Conservation (phyloP, 202 grass and related monocot species). For the Schoenoplectus triqueter region DNA sequence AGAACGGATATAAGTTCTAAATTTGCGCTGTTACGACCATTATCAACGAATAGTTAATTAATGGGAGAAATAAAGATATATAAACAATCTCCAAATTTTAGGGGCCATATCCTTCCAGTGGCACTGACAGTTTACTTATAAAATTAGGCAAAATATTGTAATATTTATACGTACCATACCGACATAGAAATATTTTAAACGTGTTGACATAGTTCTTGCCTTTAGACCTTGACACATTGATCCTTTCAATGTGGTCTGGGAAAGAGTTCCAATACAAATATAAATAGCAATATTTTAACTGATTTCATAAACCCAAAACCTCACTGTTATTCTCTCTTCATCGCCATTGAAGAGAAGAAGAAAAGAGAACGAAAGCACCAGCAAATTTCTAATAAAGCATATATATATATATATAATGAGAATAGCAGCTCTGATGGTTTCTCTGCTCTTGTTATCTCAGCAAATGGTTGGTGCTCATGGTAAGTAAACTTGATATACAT, state of each 20-base stretch:
- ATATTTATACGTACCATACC: constrained; percentile 2
- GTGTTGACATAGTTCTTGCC: constrained; percentile 32
- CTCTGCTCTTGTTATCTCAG: constrained; percentile 33
- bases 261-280: constrained; percentile 34
- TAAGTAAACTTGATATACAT: too few relatives aligned
- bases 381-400: constrained; percentile 5
- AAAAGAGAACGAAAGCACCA: neutral
- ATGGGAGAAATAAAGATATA: neutral
- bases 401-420: neutral
- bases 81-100: constrained; percentile 63
- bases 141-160: constrained; percentile 6
- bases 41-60: constrained; percentile 17
- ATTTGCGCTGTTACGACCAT: neutral
- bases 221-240: constrained; percentile 29
- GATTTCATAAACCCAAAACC: constrained; percentile 22
- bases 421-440: constrained; percentile 32
- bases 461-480: neutral
- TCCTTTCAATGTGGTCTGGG: constrained; percentile 39
- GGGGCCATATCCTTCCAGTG: constrained; percentile 33
- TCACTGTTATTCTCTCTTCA: neutral
- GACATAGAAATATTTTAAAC: constrained; percentile 31
- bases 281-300: constrained; percentile 26
- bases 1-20: neutral
- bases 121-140: constrained; percentile 37
- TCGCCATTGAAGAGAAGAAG: neutral